phyloP scores from a whole-genome alignment of 2,329 filamentous ascomycete genomes.

The Fusarium coicis region DNA sequence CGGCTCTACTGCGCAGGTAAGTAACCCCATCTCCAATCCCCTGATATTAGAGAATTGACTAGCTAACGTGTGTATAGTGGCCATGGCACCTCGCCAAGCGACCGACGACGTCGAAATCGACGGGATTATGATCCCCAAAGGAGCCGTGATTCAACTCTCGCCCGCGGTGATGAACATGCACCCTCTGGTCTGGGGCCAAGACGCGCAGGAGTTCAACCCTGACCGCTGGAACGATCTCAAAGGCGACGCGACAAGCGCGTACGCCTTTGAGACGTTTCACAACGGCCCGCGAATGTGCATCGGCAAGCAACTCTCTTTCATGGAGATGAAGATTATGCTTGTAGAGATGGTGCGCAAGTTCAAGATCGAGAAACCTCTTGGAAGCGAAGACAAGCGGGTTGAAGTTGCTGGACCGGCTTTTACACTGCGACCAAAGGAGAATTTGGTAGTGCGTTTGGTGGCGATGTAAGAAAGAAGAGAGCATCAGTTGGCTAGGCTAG shows the following conservation, averaged over 20 bases:
- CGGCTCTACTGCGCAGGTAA: conserved; percentile 54
- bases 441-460: conserved; percentile 35
- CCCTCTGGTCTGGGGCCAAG: conserved; percentile 52
- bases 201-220: conserved; percentile 50
- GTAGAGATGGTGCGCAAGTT: conserved; percentile 48
- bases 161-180: conserved; percentile 51
- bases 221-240: conserved; percentile 50
- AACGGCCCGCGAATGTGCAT: conserved; percentile 53
- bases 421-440: conserved; percentile 45
- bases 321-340: conserved; percentile 54
- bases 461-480: conserved; percentile 10
- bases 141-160: conserved; percentile 51
- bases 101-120: conserved; percentile 49
- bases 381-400: conserved; percentile 27
- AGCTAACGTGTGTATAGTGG: conserved; percentile 38
- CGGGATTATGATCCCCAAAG: conserved; percentile 52
- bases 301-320: conserved; percentile 49
- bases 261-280: conserved; percentile 51
- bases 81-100: conserved; percentile 50
- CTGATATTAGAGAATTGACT: neutral
- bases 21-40: neutral
- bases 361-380: conserved; percentile 39
- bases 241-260: conserved; percentile 41
- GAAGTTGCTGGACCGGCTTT: conserved; percentile 40
- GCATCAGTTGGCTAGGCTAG: neutral